Evolutionary conservation across 768 basidiomycete species (phyloP), one percentile per base, ranked within the genome.

Genomic region (Russula lepida): DNA sequence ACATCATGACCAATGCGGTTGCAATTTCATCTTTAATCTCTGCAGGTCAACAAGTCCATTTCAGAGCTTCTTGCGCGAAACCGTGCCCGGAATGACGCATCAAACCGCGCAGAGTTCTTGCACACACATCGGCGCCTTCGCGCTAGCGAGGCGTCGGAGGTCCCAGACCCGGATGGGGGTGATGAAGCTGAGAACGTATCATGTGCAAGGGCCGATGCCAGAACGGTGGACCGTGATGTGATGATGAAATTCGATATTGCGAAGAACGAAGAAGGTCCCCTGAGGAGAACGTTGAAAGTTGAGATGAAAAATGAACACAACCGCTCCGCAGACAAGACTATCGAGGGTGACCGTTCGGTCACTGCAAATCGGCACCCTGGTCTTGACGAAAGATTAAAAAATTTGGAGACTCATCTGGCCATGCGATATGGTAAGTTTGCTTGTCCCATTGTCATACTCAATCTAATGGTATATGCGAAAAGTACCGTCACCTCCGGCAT

Each of bases 211-310:
- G 80, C 82, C 3, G 86, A 90, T 60, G 85, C 88, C 37, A 88
- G 83, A 68, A 74, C 79, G 0, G 72, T 89, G 33, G 82, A 92
- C 70, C 76, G 90, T 41, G 86, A 89, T 58, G 74, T 82, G 1
- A 90, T 92, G 68, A 89, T 92, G 78, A 88, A 88, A 70, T 92
- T 91, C 65, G 90, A 92, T 69, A 87, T 92, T 63, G 86, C 85
- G n/a, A 89, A 84, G 72, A 90, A 92, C 63, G 85, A 84, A 56
- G 87, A 88, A 39, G 89, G 89, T 0, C 88, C 89, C 1, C 74
- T 92, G 46, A 78, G 81, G 32, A 77, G 82, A 66, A 89, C 84
- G 0, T 67, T 83, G 64, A 78, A 79, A 66, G 71, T 68, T 25
- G 69, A 56, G 19, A 41, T 35, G 9, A 58, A 56, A 4, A 33